Base-by-base conservation (phyloP, 176 grass and related monocot species). In the Metroxylon sagu region DNA sequence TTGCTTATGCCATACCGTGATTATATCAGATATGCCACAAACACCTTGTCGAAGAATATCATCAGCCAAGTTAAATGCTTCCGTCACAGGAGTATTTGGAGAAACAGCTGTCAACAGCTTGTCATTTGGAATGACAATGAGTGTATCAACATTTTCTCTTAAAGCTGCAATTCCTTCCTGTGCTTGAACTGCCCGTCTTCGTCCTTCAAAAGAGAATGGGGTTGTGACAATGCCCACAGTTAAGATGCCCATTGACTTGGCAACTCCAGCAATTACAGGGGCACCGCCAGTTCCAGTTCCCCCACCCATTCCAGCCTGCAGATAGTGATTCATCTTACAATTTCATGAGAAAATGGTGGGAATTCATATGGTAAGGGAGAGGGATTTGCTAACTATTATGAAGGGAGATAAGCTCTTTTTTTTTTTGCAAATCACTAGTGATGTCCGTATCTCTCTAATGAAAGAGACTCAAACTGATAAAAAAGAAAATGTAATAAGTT, bases 121-220 rank as follows among this genome's bases (percentile, higher is more conserved):
- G 21, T 55, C 53, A 55, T 55, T 55, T 55, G 89, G 89, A 67
- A 95, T 95, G 43, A 95, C 81, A 64, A 95, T 95, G 25, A 95
- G 84, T 18, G 89, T 95, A 52, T 95, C 89, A 15, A 95, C 89
- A 52, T 71, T 95, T 74, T 82, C 79, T 76, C 89, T 85, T 21
- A 55, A 19, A 55, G 53, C 53, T 25, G 53, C 18, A 55, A 55
- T 21, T 2, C 53, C 53, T 55, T 55, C 53, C 53, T 55, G 53
- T 10, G 53, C 53, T 18, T 55, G 53, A 55, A 55, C 53, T 19
- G 53, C 53, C 21, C 53, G 53, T 55, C 53, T 55, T 55, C 53
- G 53, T 55, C 53, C 53, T 55, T 55, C 53, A 55, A 55, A 55
- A 8, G 53, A 55, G 19, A 55, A 55, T 8, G 53, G 53, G 53